phyloP scores from a whole-genome alignment of 331 rosid species.

The Acacia concinna region DNA sequence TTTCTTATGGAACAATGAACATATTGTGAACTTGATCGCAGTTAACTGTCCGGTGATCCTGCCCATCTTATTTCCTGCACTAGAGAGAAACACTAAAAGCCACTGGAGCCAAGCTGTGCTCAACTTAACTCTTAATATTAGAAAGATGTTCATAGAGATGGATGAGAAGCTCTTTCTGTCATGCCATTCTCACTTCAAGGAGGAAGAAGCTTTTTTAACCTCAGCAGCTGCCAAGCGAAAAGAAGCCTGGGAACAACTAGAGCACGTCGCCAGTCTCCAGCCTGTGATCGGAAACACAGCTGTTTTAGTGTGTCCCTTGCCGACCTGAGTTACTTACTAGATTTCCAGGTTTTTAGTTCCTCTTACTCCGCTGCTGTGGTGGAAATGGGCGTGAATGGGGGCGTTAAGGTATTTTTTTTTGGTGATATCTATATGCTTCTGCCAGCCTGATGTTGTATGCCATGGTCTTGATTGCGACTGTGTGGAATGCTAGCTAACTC shows the following conservation, averaged over 20 bases:
- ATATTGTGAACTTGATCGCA: slow-evolving; percentile 70
- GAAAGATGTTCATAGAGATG: slow-evolving; percentile 88
- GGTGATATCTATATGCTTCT: slow-evolving; percentile 30
- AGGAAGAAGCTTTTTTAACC: slow-evolving; percentile 53
- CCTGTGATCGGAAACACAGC: slow-evolving; percentile 75
- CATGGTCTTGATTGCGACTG: slow-evolving; percentile 30
- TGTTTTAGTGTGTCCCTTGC: slow-evolving; percentile 68
- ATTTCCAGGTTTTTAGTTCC: background rate
- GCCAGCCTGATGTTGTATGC: slow-evolving; percentile 30
- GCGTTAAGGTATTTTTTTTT: slow-evolving; percentile 13
- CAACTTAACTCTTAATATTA: slow-evolving; percentile 63
- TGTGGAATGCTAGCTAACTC: slow-evolving; percentile 26
- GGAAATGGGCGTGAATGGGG: slow-evolving; percentile 29
- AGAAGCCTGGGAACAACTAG: slow-evolving; percentile 78
- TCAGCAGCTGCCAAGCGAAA: slow-evolving; percentile 60
- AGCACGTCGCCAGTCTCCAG: slow-evolving; percentile 69
- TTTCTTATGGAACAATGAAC: slow-evolving; percentile 90
- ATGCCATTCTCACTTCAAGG: slow-evolving; percentile 61
- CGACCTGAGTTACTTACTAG: slow-evolving; percentile 46
- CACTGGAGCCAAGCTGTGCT: slow-evolving; percentile 95
- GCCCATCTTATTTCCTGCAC: slow-evolving; percentile 72
- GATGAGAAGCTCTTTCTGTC: slow-evolving; percentile 79
- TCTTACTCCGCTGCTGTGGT: background rate
- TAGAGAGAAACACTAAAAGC: slow-evolving; percentile 66
- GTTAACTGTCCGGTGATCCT: slow-evolving; percentile 74